Evolutionary conservation across 2,329 filamentous ascomycete species (phyloP), one percentile per base, ranked within the genome.

Genomic region (Epichloe bromicola): DNA sequence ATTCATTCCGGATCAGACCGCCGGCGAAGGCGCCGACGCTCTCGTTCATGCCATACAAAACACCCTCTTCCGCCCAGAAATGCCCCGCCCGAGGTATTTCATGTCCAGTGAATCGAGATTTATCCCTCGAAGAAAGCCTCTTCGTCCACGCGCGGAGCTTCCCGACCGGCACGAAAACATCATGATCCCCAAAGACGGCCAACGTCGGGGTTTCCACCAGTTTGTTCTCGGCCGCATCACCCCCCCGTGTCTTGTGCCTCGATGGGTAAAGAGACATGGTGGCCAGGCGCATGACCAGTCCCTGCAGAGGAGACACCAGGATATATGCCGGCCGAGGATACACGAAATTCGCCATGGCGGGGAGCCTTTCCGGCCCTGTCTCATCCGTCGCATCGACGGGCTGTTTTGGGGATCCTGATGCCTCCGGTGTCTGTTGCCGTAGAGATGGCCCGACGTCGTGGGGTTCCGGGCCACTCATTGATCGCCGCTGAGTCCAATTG

Each of bases 101-200:
- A 2, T 66, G 60, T 14, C 66, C 68, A 5, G 58, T 61, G 52
- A 83, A 81, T 47, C 55, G 60, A 17, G 76, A 79, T 1, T 63
- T 65, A 0, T 65, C 61, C 39, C 57, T 58, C 12, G 65, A 62
- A 17, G 66, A 63, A 43, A 90, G 66, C 53, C 71, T 74, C 40
- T 69, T 67, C 10, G 72, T 71, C 90, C 90, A 95, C 1, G 72
- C 67, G 11, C 77, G 74, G 57, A 90, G 70, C 63, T 79, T 86
- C 52, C 73, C 75, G 3, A 71, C 71, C 1, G 82, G 77, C 1
- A 86, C 82, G 56, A 96, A 94, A 0, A 75, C 68, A 64, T 97
- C 90, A 4, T 76, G 72, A 48, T 83, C 79, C 1, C 90, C 91
- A 60, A 83, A 95, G 0, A 95, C 66, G 0, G 80, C 82, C 36